Conservation (phyloP, 306 rosid species). For the Trifolium fragiferum region DNA sequence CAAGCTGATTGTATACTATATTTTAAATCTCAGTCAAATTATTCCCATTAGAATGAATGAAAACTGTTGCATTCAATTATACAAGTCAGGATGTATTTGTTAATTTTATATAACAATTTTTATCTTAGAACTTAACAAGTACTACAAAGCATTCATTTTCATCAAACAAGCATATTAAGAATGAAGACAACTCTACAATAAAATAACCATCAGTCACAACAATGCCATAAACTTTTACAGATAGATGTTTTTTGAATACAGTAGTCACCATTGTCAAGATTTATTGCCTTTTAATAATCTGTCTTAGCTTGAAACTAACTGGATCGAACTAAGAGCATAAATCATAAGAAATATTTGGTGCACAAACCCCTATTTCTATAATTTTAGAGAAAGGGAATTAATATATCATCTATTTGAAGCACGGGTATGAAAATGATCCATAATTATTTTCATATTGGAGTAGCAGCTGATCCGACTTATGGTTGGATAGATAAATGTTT, state of each 20-base stretch:
- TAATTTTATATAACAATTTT: neutral
- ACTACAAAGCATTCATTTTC: constrained; percentile 18
- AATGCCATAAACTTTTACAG: neutral
- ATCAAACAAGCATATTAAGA: neutral
- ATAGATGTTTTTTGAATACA: neutral
- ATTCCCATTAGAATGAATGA: neutral
- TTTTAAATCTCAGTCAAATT: too few relatives aligned
- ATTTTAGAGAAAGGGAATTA: too few relatives aligned
- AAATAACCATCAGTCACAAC: neutral
- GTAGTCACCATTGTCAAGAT: neutral
- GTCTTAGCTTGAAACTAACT: too few relatives aligned
- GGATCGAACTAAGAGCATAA: neutral
- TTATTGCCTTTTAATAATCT: neutral
- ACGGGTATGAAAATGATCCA: too few relatives aligned
- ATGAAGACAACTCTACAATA: too few relatives aligned
- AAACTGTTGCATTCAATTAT: constrained; percentile 3
- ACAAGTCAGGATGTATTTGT: neutral
- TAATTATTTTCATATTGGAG: too few relatives aligned
- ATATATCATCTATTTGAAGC: too few relatives aligned
- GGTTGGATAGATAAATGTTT: too few relatives aligned
- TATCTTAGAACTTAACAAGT: constrained; percentile 4
- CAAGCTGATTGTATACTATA: too few relatives aligned
- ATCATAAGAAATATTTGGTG: too few relatives aligned
- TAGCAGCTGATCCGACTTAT: too few relatives aligned
- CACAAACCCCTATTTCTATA: too few relatives aligned